Evolutionary conservation across 345 rosid species (phyloP), one percentile per base, ranked within the genome.

Genomic region (Eucalyptus pumila): DNA sequence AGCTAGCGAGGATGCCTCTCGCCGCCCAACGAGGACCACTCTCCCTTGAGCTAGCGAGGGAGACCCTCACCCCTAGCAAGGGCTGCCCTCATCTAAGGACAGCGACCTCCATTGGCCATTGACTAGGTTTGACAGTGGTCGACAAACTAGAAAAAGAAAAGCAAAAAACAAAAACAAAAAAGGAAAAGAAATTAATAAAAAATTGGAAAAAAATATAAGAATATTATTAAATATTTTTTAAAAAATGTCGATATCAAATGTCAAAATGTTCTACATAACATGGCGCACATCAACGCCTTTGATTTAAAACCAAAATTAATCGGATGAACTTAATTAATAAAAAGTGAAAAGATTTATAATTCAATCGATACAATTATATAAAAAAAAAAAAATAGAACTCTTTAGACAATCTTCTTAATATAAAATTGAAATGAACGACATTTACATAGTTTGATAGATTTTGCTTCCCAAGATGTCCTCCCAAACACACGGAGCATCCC

Each of bases 221-320:
- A 52, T 52, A 52, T 19, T 52, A n/a, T n/a, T n/a, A n/a, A n/a
- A n/a, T n/a, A n/a, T n/a, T n/a, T n/a, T n/a, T n/a, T n/a, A n/a
- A n/a, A n/a, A n/a, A n/a, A n/a, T n/a, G n/a, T n/a, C n/a, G n/a
- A n/a, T n/a, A n/a, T n/a, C n/a, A n/a, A n/a, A n/a, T n/a, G n/a
- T n/a, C n/a, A n/a, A n/a, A n/a, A n/a, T n/a, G n/a, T n/a, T n/a
- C 54, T 51, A 51, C 2, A 2, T 17, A 51, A 1, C 9, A 51
- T 51, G 54, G 9, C 1, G 0, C 2, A 52, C 4, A 0, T 52
- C 58, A 19, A 52, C 1, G 0, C 10, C 1, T 1, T 2, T 51
- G 9, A 51, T 51, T 7, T 51, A 0, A 0, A 6, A 0, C 2
- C 23, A 51, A 52, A 52, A 52, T 19, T 52, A 52, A 0, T 52